phyloP scores from a whole-genome alignment of 202 grass and related monocot genomes.

The Sporobolus alterniflorus region DNA sequence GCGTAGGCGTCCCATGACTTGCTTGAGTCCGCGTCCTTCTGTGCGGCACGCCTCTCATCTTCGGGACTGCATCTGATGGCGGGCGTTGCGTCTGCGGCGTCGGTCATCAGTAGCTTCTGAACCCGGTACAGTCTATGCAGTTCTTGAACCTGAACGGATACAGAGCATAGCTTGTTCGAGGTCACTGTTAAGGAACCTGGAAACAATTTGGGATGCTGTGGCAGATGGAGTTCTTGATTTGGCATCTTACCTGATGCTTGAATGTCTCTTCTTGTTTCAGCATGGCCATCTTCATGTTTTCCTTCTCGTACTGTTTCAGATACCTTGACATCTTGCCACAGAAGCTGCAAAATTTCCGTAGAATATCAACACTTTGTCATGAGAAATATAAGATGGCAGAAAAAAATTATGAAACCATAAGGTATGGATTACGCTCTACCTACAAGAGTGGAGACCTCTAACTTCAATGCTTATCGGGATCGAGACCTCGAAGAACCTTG shows the following conservation, averaged over 20 bases:
- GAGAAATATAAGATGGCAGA: not conserved
- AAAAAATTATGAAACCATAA: not conserved
- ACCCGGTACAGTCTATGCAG: slow-evolving; percentile 83
- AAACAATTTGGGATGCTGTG: not conserved
- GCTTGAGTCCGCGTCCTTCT: slow-evolving; percentile 42
- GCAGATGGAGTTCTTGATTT: not conserved
- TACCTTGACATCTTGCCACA: slow-evolving; percentile 60
- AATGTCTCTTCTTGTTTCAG: slow-evolving; percentile 87
- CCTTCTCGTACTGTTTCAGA: slow-evolving; percentile 72
- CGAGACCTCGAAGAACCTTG: slow-evolving; percentile 34
- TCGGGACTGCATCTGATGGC: slow-evolving; percentile 7
- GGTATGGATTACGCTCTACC: slow-evolving; percentile 14
- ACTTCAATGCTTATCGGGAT: slow-evolving; percentile 42
- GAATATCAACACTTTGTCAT: not conserved
- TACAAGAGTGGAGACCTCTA: slow-evolving; percentile 17
- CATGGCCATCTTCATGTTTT: slow-evolving; percentile 88
- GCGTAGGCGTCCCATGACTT: slow-evolving; percentile 49
- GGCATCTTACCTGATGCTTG: slow-evolving; percentile 66
- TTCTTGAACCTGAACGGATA: slow-evolving; percentile 64
- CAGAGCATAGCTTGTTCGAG: not conserved
- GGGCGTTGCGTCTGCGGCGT: slow-evolving; percentile 33
- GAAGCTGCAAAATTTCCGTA: slow-evolving; percentile 16
- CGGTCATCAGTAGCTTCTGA: slow-evolving; percentile 73
- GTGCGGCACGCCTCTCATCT: slow-evolving; percentile 21
- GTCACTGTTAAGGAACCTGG: not conserved